Evolutionary conservation across 75 land plant species (phyloP), one percentile per base, ranked within the genome.

Genomic region (Larix kaempferi): DNA sequence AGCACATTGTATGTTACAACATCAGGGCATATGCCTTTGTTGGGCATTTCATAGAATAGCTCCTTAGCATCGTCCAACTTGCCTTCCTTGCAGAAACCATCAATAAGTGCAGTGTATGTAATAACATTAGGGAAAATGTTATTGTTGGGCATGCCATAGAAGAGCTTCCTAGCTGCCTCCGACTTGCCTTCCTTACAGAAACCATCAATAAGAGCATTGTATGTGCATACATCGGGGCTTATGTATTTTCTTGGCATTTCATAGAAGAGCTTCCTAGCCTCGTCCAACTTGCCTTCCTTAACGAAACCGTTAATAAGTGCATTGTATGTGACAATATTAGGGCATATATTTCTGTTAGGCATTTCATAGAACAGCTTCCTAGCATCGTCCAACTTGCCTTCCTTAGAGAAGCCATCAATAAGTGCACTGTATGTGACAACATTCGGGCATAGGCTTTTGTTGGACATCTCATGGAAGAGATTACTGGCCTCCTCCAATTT

Each of bases 401-500:
- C 35, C 39, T 79, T 87, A 14, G 89, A 83, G 59, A 89, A 95
- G 8, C 90, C 82, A 74, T 81, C 33, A 41, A 95, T 90, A 11
- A 95, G 77, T 12, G 86, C 88, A 64, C 89, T 88, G 65, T 90
- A 95, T 15, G 95, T 95, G 8, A 93, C 84, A 62, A 83, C 83
- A 52, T 84, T 89, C 33, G 90, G 89, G n/a, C 82, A 78, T 25
- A 88, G 77, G 15, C 92, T 88, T 56, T 65, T 59, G 23, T 77
- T 84, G 17, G 76, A 76, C 96, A 95, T 95, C 63, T 80, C 85
- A 59, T 85, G 29, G 49, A 94, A 90, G n/a, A 89, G 74, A 59
- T 78, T 65, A 80, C 91, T 88, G 33, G 94, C 96, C 77, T 76
- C 82, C 23, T 87, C 78, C 63, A 78, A 76, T 0, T 83, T 71